phyloP scores from a whole-genome alignment of 805 yeast genomes.

The Candida yuanshanica region DNA sequence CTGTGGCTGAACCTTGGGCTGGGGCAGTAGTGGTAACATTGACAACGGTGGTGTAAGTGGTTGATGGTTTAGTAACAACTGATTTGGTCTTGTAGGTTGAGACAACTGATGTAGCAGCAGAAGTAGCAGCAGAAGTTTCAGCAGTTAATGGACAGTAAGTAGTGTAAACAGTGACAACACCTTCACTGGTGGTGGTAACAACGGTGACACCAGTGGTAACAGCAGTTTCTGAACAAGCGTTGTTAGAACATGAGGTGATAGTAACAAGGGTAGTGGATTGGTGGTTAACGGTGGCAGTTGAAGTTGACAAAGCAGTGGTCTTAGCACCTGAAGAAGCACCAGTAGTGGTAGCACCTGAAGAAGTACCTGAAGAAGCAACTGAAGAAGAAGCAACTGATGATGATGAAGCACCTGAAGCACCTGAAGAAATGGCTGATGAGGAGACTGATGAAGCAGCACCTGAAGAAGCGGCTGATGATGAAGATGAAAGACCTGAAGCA shows the following conservation, averaged over 20 bases:
- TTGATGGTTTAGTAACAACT: slow-evolving; percentile 3
- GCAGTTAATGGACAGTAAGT: slow-evolving; percentile 21
- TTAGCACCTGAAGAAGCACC: slow-evolving; percentile 17
- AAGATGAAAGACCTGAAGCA: slow-evolving; percentile 11
- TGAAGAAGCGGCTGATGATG: slow-evolving; percentile 14
- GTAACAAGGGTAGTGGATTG: slow-evolving; percentile 26
- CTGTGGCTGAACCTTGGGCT: slow-evolving; percentile 3
- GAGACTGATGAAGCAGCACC: slow-evolving; percentile 16
- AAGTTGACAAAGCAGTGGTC: slow-evolving; percentile 23
- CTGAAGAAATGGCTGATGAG: slow-evolving; percentile 6
- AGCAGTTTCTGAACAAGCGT: slow-evolving; percentile 13
- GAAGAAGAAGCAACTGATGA: slow-evolving; percentile 11
- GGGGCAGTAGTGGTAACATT: slow-evolving; percentile 8
- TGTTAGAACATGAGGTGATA: slow-evolving; percentile 20
- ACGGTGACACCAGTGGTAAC: slow-evolving; percentile 25
- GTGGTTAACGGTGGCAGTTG: slow-evolving; percentile 16
- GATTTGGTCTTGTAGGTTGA: slow-evolving; percentile 8
- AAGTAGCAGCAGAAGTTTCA: slow-evolving; percentile 8
- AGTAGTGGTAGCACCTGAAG: slow-evolving; percentile 13
- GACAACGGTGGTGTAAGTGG: slow-evolving; percentile 6
- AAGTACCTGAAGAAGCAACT: slow-evolving; percentile 11
- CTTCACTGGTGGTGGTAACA: slow-evolving; percentile 26
- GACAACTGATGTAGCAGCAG: slow-evolving; percentile 4
- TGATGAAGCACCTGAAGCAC: slow-evolving; percentile 9
- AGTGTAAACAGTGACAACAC: slow-evolving; percentile 16